Conservation (phyloP, 768 basidiomycete genomes). For the Suillus cothurnatus region DNA sequence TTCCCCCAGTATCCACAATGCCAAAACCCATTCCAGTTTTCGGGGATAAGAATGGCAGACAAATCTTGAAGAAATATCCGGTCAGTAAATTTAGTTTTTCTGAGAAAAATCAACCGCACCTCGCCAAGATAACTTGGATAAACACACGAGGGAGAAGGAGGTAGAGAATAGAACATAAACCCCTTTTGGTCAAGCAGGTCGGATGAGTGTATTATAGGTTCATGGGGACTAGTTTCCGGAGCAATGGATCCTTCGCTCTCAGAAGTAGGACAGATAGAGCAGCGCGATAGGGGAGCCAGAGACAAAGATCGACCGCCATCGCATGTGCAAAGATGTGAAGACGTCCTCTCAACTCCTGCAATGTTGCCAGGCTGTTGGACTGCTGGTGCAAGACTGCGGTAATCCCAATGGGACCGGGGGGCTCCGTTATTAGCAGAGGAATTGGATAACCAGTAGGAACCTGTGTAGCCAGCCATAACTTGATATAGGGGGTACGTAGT, state of each 20-base stretch:
- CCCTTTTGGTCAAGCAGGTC: slow-evolving; percentile 16
- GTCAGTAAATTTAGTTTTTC: neutral
- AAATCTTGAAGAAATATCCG: neutral
- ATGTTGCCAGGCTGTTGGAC: neutral
- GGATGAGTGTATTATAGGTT: slow-evolving; percentile 45
- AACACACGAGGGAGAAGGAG: neutral
- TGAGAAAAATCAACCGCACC: neutral
- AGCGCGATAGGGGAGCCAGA: neutral
- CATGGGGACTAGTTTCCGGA: slow-evolving; percentile 43
- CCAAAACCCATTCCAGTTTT: neutral
- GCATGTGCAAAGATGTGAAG: neutral
- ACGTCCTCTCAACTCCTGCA: neutral
- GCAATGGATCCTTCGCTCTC: slow-evolving; percentile 49
- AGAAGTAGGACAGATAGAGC: neutral
- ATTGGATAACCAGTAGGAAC: neutral
- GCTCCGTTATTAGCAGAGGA: neutral
- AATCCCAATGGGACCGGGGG: neutral
- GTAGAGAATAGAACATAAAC: neutral
- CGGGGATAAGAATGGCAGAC: neutral
- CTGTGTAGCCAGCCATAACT: neutral
- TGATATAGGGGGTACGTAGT: neutral
- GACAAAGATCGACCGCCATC: neutral
- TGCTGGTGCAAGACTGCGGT: neutral
- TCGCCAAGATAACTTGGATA: neutral
- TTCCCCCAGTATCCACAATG: neutral